Percentiles rank a stretch among this genome's conserved stretches.
Conservation (phyloP, 345 rosid genomes). For the Citrus medica region DNA sequence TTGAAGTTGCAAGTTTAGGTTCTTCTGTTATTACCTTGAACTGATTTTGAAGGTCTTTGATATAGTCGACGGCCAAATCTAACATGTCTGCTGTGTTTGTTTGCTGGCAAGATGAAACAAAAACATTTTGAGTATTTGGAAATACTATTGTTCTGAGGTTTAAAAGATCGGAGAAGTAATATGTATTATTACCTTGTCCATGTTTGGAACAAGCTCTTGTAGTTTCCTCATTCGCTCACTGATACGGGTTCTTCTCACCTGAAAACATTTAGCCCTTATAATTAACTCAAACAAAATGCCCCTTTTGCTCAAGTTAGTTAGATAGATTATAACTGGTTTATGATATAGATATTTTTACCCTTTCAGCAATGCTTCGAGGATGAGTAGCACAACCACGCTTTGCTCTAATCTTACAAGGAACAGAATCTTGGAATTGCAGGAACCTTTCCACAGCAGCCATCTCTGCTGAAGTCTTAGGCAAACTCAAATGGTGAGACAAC, state of each 20-base stretch:
- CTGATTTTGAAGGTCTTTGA: conserved; percentile 85
- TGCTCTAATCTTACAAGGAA: conserved; percentile 92
- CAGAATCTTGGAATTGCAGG: conserved; percentile 76
- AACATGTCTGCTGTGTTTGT: conserved; percentile 95
- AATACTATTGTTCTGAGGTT: background rate
- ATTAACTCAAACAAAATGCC: background rate
- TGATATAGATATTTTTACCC: conserved; percentile 42
- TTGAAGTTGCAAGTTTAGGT: background rate
- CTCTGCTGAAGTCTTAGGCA: conserved; percentile 55
- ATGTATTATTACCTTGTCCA: conserved; percentile 74
- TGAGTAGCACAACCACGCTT: conserved; percentile 99
- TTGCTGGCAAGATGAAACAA: conserved; percentile 54
- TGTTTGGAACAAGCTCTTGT: conserved; percentile 94
- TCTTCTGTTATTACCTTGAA: conserved; percentile 48
- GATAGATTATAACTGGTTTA: background rate
- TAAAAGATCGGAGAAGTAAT: background rate
- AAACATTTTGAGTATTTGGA: background rate
- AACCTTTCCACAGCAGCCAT: conserved; percentile 65
- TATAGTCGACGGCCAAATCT: conserved; percentile 95
- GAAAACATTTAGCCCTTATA: conserved; percentile 6
- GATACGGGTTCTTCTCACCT: conserved; percentile 95
- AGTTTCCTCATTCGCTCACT: conserved; percentile 96
- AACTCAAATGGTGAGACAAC: conserved; percentile 49
- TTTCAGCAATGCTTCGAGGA: conserved; percentile 97
- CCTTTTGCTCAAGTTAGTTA: background rate